Conservation (phyloP, 2,329 filamentous ascomycete species). For the Claviceps humidiphila region DNA sequence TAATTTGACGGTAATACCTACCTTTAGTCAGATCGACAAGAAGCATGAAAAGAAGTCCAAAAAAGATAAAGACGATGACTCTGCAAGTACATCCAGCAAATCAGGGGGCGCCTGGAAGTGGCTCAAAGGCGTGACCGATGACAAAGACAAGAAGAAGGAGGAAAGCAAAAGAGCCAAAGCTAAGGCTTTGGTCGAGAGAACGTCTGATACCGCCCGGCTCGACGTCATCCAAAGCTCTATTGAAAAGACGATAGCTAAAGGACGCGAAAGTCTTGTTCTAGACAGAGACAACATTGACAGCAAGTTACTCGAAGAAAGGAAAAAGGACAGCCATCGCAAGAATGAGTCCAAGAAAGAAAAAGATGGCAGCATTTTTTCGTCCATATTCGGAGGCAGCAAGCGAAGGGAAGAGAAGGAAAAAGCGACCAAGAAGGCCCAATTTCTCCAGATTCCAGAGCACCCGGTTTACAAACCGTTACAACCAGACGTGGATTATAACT, state of each 20-base stretch:
- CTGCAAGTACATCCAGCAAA: slow-evolving; percentile 51
- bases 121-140: slow-evolving; percentile 66
- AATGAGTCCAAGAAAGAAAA: slow-evolving; percentile 79
- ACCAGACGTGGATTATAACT: slow-evolving; percentile 89
- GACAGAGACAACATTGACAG: slow-evolving; percentile 62
- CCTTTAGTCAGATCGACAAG: slow-evolving; percentile 54
- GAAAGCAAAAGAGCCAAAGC: slow-evolving; percentile 56
- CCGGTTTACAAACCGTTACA: slow-evolving; percentile 57
- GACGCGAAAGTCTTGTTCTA: slow-evolving; percentile 71
- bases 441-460: slow-evolving; percentile 69
- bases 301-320: slow-evolving; percentile 68
- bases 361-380: slow-evolving; percentile 84
- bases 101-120: slow-evolving; percentile 58
- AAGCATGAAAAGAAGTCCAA: slow-evolving; percentile 63
- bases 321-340: slow-evolving; percentile 66
- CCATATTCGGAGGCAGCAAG: slow-evolving; percentile 80
- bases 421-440: slow-evolving; percentile 58
- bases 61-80: slow-evolving; percentile 54
- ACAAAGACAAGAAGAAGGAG: slow-evolving; percentile 46
- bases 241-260: slow-evolving; percentile 50
- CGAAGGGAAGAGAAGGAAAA: slow-evolving; percentile 72
- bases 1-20: slow-evolving; percentile 68
- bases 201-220: slow-evolving; percentile 67
- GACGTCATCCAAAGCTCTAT: slow-evolving; percentile 83
- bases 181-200: slow-evolving; percentile 41